phyloP scores from a whole-genome alignment of 495 filamentous ascomycete genomes.

The Monascus purpureus region DNA sequence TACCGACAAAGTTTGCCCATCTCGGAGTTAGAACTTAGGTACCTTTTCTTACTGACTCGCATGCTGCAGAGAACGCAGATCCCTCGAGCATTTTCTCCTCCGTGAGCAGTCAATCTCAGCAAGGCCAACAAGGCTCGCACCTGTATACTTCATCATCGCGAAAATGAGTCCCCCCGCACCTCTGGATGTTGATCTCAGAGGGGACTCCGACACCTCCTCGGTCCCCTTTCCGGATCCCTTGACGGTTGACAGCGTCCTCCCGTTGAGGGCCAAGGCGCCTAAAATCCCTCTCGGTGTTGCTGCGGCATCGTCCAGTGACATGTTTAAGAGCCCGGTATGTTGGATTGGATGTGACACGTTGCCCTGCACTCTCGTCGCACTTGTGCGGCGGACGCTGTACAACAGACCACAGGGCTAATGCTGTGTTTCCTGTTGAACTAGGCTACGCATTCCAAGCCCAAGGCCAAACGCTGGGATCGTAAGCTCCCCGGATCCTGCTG shows the following conservation, averaged over 20 bases:
- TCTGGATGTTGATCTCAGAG: slow-evolving; percentile 23
- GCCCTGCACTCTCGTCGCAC: no score
- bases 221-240: slow-evolving; percentile 42
- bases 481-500: slow-evolving; percentile 25
- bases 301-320: slow-evolving; percentile 59
- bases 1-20: no score
- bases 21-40: no score
- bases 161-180: slow-evolving; percentile 30
- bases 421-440: no score
- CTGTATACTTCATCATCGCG: slow-evolving; percentile 3
- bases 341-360: background rate
- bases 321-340: slow-evolving; percentile 65
- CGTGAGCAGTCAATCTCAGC: background rate
- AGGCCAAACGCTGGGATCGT: slow-evolving; percentile 79
- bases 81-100: no score
- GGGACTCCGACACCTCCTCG: slow-evolving; percentile 23
- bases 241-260: slow-evolving; percentile 55
- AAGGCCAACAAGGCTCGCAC: slow-evolving; percentile 1
- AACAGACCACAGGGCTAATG: no score
- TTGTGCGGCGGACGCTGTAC: no score
- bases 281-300: slow-evolving; percentile 62
- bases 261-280: slow-evolving; percentile 51
- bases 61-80: no score
- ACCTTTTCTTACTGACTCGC: no score
- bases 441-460: slow-evolving; percentile 50